These are phyloP conservation scores for Phialophora verrucosa DNA, from an alignment of 2,329 filamentous ascomycete species.

Conservation along the genomic window DNA sequence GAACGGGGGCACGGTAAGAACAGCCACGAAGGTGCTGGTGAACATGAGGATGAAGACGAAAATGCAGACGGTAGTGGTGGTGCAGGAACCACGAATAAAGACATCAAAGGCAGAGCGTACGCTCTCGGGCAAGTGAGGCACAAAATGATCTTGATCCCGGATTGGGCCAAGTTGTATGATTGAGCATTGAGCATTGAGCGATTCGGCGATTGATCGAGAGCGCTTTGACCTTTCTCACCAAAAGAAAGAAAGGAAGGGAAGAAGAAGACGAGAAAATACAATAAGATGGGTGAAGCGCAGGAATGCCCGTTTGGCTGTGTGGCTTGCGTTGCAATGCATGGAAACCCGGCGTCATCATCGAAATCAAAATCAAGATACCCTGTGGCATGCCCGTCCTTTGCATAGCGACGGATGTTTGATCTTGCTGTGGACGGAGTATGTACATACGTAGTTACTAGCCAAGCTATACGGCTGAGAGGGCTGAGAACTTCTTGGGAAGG, in stretches of 20 bases:
- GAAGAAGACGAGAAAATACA: no score
- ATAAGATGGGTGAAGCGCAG: neutral
- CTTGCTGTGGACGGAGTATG: no score
- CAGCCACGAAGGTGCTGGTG: constrained; percentile 2
- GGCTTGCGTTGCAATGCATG: no score
- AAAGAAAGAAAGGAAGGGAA: neutral
- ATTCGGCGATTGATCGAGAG: neutral
- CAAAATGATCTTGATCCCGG: constrained; percentile 67
- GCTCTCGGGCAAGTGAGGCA: constrained; percentile 67
- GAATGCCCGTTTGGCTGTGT: neutral
- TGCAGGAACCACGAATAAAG: constrained; percentile 41
- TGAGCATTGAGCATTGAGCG: constrained; percentile 16
- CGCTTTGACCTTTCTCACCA: no score
- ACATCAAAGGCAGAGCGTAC: constrained; percentile 50
- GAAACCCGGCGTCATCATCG: no score
- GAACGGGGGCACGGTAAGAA: neutral
- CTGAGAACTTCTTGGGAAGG: no score
- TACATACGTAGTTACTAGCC: no score
- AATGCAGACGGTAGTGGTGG: constrained; percentile 20
- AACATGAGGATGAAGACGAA: constrained; percentile 19
- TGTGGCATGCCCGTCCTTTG: no score
- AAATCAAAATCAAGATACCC: no score
- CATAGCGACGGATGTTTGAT: no score
- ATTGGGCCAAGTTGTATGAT: constrained; percentile 61
- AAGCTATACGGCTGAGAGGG: no score